phyloP scores from a whole-genome alignment of 1,284 basidiomycete species.

The Xerocomus minutiporus region DNA sequence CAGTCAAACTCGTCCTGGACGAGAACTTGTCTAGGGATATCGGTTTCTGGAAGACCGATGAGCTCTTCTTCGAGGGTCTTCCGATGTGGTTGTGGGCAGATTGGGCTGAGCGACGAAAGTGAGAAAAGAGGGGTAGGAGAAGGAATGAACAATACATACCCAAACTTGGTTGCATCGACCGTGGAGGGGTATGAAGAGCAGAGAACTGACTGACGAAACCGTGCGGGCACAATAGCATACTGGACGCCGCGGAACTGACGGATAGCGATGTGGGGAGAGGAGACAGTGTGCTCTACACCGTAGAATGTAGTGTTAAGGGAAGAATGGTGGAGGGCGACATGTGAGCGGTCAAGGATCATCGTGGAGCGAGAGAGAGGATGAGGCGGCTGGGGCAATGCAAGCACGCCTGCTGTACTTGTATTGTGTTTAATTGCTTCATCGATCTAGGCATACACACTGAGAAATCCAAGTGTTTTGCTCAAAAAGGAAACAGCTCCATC shows the following conservation, averaged over 20 bases:
- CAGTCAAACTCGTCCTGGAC: slow-evolving; percentile 71
- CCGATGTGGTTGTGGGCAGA: slow-evolving; percentile 62
- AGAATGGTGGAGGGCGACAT: slow-evolving; percentile 42
- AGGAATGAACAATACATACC: slow-evolving; percentile 40
- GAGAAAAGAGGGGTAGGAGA: slow-evolving; percentile 1
- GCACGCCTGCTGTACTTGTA: slow-evolving; percentile 13
- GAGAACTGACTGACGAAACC: slow-evolving; percentile 67
- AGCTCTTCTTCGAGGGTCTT: slow-evolving; percentile 53
- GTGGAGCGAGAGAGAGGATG: slow-evolving; percentile 6
- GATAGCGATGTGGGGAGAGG: slow-evolving; percentile 51
- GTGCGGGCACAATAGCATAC: slow-evolving; percentile 66
- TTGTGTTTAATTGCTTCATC: slow-evolving; percentile 17
- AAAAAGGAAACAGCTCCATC: slow-evolving; percentile 19
- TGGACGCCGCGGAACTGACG: slow-evolving; percentile 72
- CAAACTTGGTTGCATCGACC: slow-evolving; percentile 59
- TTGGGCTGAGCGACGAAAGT: slow-evolving; percentile 45
- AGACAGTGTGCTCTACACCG: slow-evolving; percentile 56
- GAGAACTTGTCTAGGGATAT: slow-evolving; percentile 50
- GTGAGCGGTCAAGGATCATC: slow-evolving; percentile 29
- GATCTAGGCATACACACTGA: slow-evolving; percentile 12
- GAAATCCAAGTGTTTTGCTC: slow-evolving; percentile 22
- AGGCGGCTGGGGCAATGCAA: not conserved
- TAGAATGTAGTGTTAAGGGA: slow-evolving; percentile 58
- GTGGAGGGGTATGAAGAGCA: slow-evolving; percentile 50
- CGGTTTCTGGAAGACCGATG: slow-evolving; percentile 53